phyloP scores from a whole-genome alignment of 768 basidiomycete species.

The Hypsizygus marmoreus region DNA sequence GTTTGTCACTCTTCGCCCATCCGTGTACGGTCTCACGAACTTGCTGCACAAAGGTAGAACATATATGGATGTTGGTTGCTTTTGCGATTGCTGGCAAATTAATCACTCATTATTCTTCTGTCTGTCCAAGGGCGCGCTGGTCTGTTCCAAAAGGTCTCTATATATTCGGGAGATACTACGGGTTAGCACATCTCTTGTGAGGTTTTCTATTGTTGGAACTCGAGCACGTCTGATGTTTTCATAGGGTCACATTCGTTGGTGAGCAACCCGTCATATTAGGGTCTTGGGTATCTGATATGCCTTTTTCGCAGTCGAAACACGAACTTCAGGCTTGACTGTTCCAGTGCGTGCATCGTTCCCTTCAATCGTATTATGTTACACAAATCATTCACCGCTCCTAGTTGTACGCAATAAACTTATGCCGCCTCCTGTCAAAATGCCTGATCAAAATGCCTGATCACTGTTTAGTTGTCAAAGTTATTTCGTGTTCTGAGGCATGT shows the following conservation, averaged over 20 bases:
- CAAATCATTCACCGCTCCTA: background rate
- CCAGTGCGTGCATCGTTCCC: background rate
- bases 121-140: background rate
- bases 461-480: background rate
- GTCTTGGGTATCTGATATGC: background rate
- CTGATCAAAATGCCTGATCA: background rate
- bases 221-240: background rate
- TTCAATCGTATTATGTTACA: background rate
- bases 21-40: background rate
- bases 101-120: background rate
- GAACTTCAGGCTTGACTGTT: constrained; percentile 1
- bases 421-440: too few species aligned
- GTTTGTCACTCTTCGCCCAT: background rate
- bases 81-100: background rate
- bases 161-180: constrained; percentile 1
- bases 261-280: background rate
- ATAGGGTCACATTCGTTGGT: background rate
- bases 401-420: too few species aligned
- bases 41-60: background rate
- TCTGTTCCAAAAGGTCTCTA: background rate
- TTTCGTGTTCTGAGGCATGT: constrained; percentile 2
- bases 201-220: background rate
- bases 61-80: background rate
- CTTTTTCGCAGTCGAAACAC: background rate
- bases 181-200: background rate